Base-by-base conservation (phyloP, 2,329 filamentous ascomycete genomes). In the Monilinia laxa region DNA sequence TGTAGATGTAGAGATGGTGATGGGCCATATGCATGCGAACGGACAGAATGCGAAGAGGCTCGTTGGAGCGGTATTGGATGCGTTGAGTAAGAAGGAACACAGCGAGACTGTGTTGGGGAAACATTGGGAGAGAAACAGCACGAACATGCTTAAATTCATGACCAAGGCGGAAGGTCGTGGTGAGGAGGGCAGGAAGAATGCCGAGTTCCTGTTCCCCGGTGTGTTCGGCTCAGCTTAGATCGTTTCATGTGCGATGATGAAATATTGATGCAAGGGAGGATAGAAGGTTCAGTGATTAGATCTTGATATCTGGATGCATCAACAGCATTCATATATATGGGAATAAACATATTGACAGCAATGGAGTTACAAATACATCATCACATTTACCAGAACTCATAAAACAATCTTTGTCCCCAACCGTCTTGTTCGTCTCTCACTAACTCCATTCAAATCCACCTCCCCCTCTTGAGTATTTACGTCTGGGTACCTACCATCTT, bases 1-100 rank as follows among this genome's bases (percentile, higher is more conserved):
- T 71, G 95, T 99, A 70, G 93, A 93, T 69, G 95, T 99, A 28
- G 91, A 93, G 79, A 96, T 98, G 91, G 95, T 99, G 66, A 92
- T 97, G 88, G 90, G 87, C 69, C 92, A 96, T 80, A 99, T 99
- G 95, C 90, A 90, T 77, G 90, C 92, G 72, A 99, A 99, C 79
- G 85, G 91, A 63, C 84, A 89, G 76, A 99, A 98, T 76, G 95
- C 95, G 45, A 89, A 90, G 77, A 84, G 88, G 62, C 89, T 98
- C 66, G 89, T 99, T 45, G 91, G 87, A 47, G 92, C 91, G 42
- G 93, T 98, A 55, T 82, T 99, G 65, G 92, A 98, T 78, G 89
- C 93, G 79, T 83, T 98, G 73, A 88, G 86, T 73, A 89, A 90
- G 76, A 84, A 91, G 68, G 90, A 94, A 76, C 87, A 96, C 79